phyloP scores from a whole-genome alignment of 257 asterid genomes.

The Solanum piurae region DNA sequence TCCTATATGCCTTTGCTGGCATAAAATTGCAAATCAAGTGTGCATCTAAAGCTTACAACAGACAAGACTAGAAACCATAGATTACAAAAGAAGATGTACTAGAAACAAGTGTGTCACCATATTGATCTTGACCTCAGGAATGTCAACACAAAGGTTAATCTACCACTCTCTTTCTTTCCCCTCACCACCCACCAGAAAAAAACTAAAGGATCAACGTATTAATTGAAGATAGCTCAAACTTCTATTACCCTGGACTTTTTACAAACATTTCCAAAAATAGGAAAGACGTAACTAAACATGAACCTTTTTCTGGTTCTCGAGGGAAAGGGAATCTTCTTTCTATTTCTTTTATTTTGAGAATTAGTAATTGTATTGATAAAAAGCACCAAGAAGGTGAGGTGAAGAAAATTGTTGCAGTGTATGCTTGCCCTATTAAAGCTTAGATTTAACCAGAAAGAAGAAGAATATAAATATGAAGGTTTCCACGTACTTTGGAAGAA shows the following conservation, averaged over 20 bases:
- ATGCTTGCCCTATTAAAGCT: background rate
- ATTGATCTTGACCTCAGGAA: background rate
- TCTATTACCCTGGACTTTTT: background rate
- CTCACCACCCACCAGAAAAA: background rate
- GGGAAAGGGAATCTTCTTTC: background rate
- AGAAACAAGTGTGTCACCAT: background rate
- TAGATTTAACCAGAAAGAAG: background rate
- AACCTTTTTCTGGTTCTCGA: background rate
- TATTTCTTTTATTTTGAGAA: background rate
- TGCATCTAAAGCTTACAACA: background rate
- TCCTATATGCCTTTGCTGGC: background rate
- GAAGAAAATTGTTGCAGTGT: background rate
- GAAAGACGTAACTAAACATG: background rate
- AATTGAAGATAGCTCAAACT: background rate
- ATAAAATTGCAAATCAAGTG: background rate
- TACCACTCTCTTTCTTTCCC: background rate
- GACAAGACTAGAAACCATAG: background rate
- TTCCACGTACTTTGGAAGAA: conserved; percentile 71
- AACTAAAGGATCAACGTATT: background rate
- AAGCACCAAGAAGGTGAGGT: background rate
- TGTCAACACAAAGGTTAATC: background rate
- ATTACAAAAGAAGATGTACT: background rate
- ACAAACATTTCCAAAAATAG: background rate
- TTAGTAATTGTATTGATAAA: background rate
- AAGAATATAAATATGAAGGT: background rate